Base-by-base conservation (phyloP, 805 yeast species). In the Kuraishia floccosa region DNA sequence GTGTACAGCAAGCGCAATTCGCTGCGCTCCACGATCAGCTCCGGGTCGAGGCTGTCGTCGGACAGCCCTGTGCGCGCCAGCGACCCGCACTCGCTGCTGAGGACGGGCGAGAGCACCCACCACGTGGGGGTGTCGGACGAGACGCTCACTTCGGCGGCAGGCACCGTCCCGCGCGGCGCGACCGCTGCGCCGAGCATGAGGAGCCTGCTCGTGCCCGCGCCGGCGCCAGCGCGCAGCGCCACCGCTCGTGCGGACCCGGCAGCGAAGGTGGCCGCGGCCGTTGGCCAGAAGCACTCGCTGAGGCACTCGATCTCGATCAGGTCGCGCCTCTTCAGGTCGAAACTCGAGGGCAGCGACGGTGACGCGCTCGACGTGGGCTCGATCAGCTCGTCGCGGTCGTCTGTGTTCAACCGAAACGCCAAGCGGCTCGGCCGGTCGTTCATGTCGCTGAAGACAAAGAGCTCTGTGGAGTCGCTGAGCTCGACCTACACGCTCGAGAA, bases 261-360 rank as follows among this genome's bases (percentile, higher is more conserved):
- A 7, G 9, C 10, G 10, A 7, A 19, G 9, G 10, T 7, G 7
- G 22, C 9, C 7, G 9, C 22, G 10, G 7, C 30, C 19, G 12
- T 20, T 11, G 29, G 23, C 16, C 7, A 19, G 9, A 19, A 19
- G 22, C 7, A 10, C 9, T 19, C 22, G 22, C n/a, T 33, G 18
- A 24, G 22, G 17, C 54, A 52, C 35, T 50, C 56, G 3, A 45
- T 51, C 5, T 50, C 56, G 4, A 39, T 52, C 23, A 38, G 53
- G 31, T 49, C 54, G 15, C 39, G 46, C 11, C 31, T 48, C 7
- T 39, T 38, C 32, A 36, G 30, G 22, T 18, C 30, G 27, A 33
- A 31, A n/a, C 15, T 18, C 20, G 25, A 21, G 24, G 27, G 18
- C 28, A 28, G 40, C 15, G 25, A 31, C 17, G 34, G 36, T 25